Percentiles rank a stretch among this genome's conserved stretches.
phyloP scores from a whole-genome alignment of 495 filamentous ascomycete species.

The Xylona heveae region DNA sequence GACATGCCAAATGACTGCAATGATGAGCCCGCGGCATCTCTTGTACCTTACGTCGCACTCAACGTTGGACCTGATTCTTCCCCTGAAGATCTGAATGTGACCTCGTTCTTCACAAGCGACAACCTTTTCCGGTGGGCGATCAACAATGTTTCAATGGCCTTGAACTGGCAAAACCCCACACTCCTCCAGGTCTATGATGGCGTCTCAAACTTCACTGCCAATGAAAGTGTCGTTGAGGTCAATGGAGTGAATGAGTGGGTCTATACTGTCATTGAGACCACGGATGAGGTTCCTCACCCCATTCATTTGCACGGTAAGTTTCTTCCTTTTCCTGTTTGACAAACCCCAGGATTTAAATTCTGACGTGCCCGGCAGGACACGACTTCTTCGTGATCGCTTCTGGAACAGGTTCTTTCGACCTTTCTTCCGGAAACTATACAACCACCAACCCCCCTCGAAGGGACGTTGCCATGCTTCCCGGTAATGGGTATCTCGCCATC shows the following conservation, averaged over 20 bases:
- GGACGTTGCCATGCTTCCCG: slow-evolving; percentile 34
- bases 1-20: slow-evolving; percentile 16
- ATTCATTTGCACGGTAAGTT: slow-evolving; percentile 30
- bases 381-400: slow-evolving; percentile 32
- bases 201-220: slow-evolving; percentile 12
- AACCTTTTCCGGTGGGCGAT: slow-evolving; percentile 22
- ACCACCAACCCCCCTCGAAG: slow-evolving; percentile 31
- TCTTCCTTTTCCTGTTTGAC: slow-evolving; percentile 1
- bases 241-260: slow-evolving; percentile 20
- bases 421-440: slow-evolving; percentile 14
- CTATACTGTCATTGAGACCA: slow-evolving; percentile 22
- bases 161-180: slow-evolving; percentile 22
- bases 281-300: slow-evolving; percentile 14
- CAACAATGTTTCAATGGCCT: slow-evolving; percentile 18
- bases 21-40: slow-evolving; percentile 16
- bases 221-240: slow-evolving; percentile 18
- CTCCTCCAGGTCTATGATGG: slow-evolving; percentile 17
- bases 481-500: slow-evolving; percentile 6
- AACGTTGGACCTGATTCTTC: slow-evolving; percentile 14
- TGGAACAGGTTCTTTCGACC: slow-evolving; percentile 12
- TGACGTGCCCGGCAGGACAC: too few relatives aligned
- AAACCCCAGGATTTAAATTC: too few relatives aligned
- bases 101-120: slow-evolving; percentile 9
- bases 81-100: too few relatives aligned
- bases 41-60: slow-evolving; percentile 22